Evolutionary conservation across 2,329 filamentous ascomycete genomes (phyloP).

Genomic region (Nemania diffusa): DNA sequence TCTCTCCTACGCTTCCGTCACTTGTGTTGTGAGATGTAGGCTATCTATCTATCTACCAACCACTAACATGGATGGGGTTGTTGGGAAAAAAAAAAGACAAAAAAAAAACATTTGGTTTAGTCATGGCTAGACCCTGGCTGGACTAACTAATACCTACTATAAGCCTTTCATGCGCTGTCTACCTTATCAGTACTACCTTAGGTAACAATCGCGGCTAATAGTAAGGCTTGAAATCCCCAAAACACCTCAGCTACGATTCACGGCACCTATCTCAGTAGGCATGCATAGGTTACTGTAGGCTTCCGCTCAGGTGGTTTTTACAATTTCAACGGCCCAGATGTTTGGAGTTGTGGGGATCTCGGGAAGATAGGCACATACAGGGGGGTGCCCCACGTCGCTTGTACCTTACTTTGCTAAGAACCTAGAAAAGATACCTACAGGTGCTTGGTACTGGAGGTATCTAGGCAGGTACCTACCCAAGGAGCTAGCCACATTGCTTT

Average conservation of each 20-base stretch:
- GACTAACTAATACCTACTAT: not conserved
- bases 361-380: constrained; percentile 20
- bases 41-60: constrained; percentile 10
- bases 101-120: constrained; percentile 23
- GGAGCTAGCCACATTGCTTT: not conserved
- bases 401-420: constrained; percentile 4
- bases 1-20: not conserved
- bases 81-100: not conserved
- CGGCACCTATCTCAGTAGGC: not conserved
- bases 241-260: not conserved
- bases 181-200: not conserved
- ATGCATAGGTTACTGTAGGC: not conserved
- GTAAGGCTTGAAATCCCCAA: not conserved
- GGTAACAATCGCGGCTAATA: not conserved
- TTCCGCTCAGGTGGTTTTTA: not conserved
- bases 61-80: constrained; percentile 5
- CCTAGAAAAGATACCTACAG: too few species aligned
- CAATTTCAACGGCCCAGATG: constrained; percentile 18
- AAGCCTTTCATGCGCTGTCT: not conserved
- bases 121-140: constrained; percentile 2
- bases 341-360: constrained; percentile 31
- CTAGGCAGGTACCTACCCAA: not conserved
- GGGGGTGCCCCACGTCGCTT: constrained; percentile 21
- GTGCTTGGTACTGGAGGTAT: not conserved
- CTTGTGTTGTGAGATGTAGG: constrained; percentile 12